A percentile compares a stretch with the other conserved stretches of the same genome.
Evolutionary conservation across 2,329 filamentous ascomycete genomes (phyloP).

Genomic region (Polychaeton citri): DNA sequence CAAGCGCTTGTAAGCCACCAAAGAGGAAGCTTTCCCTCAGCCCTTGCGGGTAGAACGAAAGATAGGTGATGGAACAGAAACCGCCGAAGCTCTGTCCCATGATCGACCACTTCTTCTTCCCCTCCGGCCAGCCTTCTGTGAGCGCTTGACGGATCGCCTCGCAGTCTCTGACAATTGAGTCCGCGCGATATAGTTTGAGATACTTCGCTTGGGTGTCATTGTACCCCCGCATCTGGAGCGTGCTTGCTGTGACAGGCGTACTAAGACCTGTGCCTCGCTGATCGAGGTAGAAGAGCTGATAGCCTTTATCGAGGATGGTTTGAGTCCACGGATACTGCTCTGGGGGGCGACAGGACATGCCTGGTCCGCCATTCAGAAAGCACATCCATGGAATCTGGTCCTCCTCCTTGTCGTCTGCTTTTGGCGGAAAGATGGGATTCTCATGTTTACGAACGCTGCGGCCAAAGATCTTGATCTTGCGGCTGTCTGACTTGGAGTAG

Average conservation of each 20-base stretch:
- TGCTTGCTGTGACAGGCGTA: constrained; percentile 62
- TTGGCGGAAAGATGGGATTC: constrained; percentile 33
- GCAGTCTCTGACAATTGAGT: constrained; percentile 78
- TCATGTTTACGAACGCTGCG: constrained; percentile 58
- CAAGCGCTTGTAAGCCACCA: constrained; percentile 70
- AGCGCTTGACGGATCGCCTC: constrained; percentile 71
- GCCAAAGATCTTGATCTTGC: constrained; percentile 62
- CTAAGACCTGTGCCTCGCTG: constrained; percentile 82
- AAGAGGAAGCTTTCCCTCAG: constrained; percentile 71
- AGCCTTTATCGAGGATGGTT: constrained; percentile 61
- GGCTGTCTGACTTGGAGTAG: constrained; percentile 47
- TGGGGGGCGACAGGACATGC: constrained; percentile 61
- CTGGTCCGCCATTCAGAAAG: constrained; percentile 78
- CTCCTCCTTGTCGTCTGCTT: constrained; percentile 29
- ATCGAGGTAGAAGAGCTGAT: constrained; percentile 74
- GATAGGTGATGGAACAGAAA: constrained; percentile 71
- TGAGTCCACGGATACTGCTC: constrained; percentile 61
- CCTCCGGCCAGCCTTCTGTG: constrained; percentile 53
- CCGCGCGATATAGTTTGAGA: constrained; percentile 72
- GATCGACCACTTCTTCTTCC: constrained; percentile 68
- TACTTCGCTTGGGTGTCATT: constrained; percentile 63
- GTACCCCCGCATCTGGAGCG: constrained; percentile 50
- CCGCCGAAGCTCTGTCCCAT: constrained; percentile 90
- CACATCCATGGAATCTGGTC: constrained; percentile 47
- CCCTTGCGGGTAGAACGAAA: constrained; percentile 65